Conservation (phyloP, 1,284 basidiomycete species). For the Fomitopsis schrenkii region DNA sequence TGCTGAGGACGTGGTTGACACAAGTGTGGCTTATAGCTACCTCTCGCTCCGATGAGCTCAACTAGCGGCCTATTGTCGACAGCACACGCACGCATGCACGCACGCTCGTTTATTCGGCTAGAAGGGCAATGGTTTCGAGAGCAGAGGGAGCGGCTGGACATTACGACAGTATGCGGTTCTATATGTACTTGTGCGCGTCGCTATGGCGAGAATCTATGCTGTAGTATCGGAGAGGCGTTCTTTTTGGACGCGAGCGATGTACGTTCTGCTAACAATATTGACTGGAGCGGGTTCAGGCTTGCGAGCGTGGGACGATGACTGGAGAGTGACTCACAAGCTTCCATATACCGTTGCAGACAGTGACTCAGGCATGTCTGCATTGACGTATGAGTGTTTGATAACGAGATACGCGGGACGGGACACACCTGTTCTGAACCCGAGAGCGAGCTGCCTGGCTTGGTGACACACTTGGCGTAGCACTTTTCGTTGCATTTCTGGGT, state of each 20-base stretch:
- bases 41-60: too few relatives aligned
- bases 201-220: too few relatives aligned
- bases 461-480: constrained; percentile 74
- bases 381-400: neutral
- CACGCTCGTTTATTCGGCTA: neutral
- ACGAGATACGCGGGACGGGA: neutral
- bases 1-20: too few relatives aligned
- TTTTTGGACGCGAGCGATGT: constrained; percentile 52
- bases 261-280: constrained; percentile 69
- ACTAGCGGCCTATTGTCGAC: neutral
- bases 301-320: neutral
- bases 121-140: neutral
- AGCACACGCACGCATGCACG: neutral
- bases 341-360: constrained; percentile 80
- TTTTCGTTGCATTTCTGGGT: constrained; percentile 70
- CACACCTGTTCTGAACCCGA: constrained; percentile 72
- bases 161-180: neutral
- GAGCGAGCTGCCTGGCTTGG: constrained; percentile 71
- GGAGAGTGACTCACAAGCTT: constrained; percentile 65
- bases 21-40: too few relatives aligned
- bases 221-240: constrained; percentile 37
- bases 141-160: constrained; percentile 2
- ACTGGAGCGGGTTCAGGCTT: constrained; percentile 38
- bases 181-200: neutral
- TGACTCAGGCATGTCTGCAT: constrained; percentile 65